Conservation (phyloP, 345 rosid species). For the Carallia brachiata region DNA sequence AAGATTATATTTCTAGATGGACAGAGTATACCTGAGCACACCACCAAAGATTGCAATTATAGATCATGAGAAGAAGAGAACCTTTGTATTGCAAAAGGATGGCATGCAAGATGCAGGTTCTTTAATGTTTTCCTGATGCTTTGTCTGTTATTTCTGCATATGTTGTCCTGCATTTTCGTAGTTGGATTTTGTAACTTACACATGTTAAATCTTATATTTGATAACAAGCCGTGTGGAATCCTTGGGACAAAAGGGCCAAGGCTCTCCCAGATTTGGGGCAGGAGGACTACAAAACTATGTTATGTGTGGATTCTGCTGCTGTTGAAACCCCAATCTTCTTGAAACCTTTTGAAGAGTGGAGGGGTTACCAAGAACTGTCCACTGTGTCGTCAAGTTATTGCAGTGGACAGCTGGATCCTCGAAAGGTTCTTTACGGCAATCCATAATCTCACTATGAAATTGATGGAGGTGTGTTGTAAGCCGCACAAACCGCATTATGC, state of each 20-base stretch:
- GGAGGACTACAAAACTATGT: slow-evolving; percentile 82
- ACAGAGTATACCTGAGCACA: slow-evolving; percentile 86
- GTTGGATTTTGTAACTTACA: slow-evolving; percentile 3
- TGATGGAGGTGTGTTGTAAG: slow-evolving; percentile 11
- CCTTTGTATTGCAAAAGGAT: slow-evolving; percentile 76
- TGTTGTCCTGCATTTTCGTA: background rate
- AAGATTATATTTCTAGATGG: slow-evolving; percentile 38
- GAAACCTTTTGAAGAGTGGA: slow-evolving; percentile 92
- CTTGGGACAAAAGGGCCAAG: slow-evolving; percentile 89
- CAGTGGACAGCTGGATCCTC: slow-evolving; percentile 94
- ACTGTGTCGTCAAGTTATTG: slow-evolving; percentile 93
- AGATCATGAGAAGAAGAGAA: slow-evolving; percentile 95
- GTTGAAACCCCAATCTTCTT: slow-evolving; percentile 61
- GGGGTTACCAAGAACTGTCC: slow-evolving; percentile 77
- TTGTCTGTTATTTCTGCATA: slow-evolving; percentile 3
- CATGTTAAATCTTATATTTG: background rate
- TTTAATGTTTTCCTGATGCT: slow-evolving; percentile 5
- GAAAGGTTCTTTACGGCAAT: slow-evolving; percentile 67
- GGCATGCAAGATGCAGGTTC: slow-evolving; percentile 90
- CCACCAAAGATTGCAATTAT: slow-evolving; percentile 89
- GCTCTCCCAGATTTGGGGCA: slow-evolving; percentile 77
- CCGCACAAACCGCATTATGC: slow-evolving; percentile 2
- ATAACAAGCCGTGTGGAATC: slow-evolving; percentile 83
- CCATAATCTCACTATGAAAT: slow-evolving; percentile 24
- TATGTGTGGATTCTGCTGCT: slow-evolving; percentile 79